phyloP scores from a whole-genome alignment of 495 filamentous ascomycete species.

The Amphirosellinia nigrospora region DNA sequence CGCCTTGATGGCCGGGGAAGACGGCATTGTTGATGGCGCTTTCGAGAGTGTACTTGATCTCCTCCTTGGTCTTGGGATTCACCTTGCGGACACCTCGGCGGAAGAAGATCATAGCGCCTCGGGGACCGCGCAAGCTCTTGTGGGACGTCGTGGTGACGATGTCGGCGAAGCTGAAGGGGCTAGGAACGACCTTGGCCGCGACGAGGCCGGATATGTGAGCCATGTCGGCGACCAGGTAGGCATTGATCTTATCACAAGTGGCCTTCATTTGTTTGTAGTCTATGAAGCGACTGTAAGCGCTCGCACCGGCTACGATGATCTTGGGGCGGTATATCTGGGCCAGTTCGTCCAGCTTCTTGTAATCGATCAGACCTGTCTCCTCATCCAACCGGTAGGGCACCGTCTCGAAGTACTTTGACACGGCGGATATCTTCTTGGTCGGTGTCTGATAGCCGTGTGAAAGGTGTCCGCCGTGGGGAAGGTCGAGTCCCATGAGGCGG shows the following conservation, averaged over 20 bases:
- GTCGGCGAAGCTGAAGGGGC: constrained; percentile 88
- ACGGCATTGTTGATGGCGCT: constrained; percentile 94
- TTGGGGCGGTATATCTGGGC: constrained; percentile 90
- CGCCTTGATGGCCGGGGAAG: constrained; percentile 98
- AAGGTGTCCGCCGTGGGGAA: constrained; percentile 95
- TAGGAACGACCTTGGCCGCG: constrained; percentile 86
- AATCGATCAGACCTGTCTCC: constrained; percentile 91
- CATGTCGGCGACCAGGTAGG: constrained; percentile 94
- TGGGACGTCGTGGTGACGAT: constrained; percentile 98
- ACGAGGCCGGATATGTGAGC: constrained; percentile 97
- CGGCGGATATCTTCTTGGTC: constrained; percentile 96
- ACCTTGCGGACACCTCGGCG: constrained; percentile 85
- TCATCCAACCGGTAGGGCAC: constrained; percentile 92
- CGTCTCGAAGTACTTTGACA: constrained; percentile 99
- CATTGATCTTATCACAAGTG: constrained; percentile 87
- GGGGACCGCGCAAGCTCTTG: constrained; percentile 93
- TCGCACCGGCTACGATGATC: constrained; percentile 92
- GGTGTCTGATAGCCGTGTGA: constrained; percentile 98
- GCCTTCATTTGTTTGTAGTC: constrained; percentile 88
- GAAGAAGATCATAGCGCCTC: constrained; percentile 98
- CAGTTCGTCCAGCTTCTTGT: constrained; percentile 83
- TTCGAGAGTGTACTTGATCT: constrained; percentile 90
- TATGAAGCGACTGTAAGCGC: constrained; percentile 91
- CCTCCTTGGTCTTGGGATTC: constrained; percentile 81
- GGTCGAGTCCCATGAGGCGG: constrained; percentile 94